Conservation (phyloP, 768 basidiomycete species). For the Pholiota molesta region DNA sequence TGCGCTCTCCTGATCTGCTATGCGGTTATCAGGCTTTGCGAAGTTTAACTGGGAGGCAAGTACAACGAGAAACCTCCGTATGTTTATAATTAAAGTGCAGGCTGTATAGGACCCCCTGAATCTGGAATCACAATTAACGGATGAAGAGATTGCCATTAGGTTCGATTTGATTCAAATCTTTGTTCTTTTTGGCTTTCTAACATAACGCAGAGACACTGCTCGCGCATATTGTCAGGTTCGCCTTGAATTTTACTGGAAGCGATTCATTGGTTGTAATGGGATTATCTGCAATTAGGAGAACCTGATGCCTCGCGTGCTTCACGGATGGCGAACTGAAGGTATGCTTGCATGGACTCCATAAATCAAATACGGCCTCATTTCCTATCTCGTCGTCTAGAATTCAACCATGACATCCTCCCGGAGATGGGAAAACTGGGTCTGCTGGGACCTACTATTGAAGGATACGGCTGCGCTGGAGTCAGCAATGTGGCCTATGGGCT, state of each 20-base stretch:
- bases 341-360: conserved; percentile 16
- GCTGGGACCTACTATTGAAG: conserved; percentile 89
- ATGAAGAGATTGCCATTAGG: conserved; percentile 91
- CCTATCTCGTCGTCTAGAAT: conserved; percentile 48
- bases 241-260: background rate
- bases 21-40: conserved; percentile 31
- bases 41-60: conserved; percentile 50
- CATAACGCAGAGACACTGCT: conserved; percentile 67
- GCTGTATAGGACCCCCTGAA: conserved; percentile 76
- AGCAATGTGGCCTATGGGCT: conserved; percentile 93
- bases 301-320: conserved; percentile 83
- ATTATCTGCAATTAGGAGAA: conserved; percentile 55
- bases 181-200: conserved; percentile 3
- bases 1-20: background rate
- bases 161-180: conserved; percentile 31
- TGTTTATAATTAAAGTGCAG: background rate
- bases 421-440: conserved; percentile 95
- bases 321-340: conserved; percentile 91
- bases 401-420: conserved; percentile 72
- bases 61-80: background rate
- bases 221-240: conserved; percentile 78
- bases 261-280: background rate
- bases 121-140: conserved; percentile 78
- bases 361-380: background rate
- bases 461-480: conserved; percentile 92